Base-by-base conservation (phyloP, 805 yeast genomes). In the Hanseniaspora valbyensis region DNA sequence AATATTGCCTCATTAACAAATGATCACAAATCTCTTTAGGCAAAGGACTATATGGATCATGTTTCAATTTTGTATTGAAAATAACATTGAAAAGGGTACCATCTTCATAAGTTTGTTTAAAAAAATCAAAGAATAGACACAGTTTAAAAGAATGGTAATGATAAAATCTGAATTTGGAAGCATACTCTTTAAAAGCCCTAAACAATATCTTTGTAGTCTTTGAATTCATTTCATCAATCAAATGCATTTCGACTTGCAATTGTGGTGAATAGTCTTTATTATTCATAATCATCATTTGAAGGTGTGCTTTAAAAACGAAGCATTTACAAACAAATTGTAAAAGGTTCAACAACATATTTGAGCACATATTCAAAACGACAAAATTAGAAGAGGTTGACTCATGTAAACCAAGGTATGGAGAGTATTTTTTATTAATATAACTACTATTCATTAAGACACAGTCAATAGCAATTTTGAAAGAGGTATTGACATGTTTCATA, bases 111-210 rank as follows among this genome's bases (percentile, higher is more conserved):
- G 37, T n/a, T 36, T 44, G 28, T 7, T 29, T 40, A 29, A 51
- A 30, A 30, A 43, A 51, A 40, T 51, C 53, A 29, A 51, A 44
- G 37, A 41, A 51, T 16, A 51, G 16, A 26, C 44, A 45, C 13
- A 42, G 2, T 41, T 51, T 51, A 39, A 51, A 51, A n/a, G 43
- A 40, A 14, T 51, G 49, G 29, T 44, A 45, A 14, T 42, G 24
- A 3, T 21, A 16, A 13, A 51, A 44, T 37, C 53, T 51, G 12
- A 28, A 45, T 12, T 34, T 24, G 12, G 12, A 16, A 4, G 53
- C 40, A 22, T n/a, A 44, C 10, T 42, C 44, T 30, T 44, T 33
- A 9, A 42, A 26, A 24, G 40, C 28, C 7, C 18, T 29, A 18
- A 28, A 38, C 10, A 51, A 2, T 8, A 51, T 21, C 28, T 45